Base-by-base conservation (phyloP, 148 eudicot genomes). In the Polygonum aviculare region DNA sequence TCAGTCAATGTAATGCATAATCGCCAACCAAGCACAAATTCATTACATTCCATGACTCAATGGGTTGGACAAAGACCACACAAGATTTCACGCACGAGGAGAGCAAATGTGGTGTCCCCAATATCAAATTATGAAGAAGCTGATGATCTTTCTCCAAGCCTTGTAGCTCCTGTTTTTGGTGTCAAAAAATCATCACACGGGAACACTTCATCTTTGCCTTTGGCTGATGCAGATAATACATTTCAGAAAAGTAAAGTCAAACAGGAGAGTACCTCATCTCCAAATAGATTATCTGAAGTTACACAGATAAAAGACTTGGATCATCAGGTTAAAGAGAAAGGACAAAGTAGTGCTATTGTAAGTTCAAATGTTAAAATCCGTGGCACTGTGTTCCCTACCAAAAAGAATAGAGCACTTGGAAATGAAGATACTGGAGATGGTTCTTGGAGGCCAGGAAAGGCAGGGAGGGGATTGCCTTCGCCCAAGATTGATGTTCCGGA, bases 41-140 rank as follows among this genome's bases (percentile, higher is more conserved):
- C 88, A 55, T 76, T 85, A 75, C 80, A 73, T 69, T 35, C 81
- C 74, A 76, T 81, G 80, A 80, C 86, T 36, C 83, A 78, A 69
- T 87, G 88, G 88, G 86, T 19, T 85, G 85, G 83, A 74, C 88
- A 83, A 79, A 83, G 85, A 74, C 82, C 83, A 75, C 86, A 83
- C 19, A 87, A 85, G 80, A 80, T 77, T 75, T 82, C 83, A 16
- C 85, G 90, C 73, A 81, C 85, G 62, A 83, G 88, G 83, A 83
- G 90, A 82, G 36, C 88, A 44, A 80, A 81, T 80, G 81, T 85
- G 57, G 81, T 82, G 69, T 85, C 85, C 47, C 88, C 81, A 39
- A 84, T 83, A 50, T 60, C 82, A 35, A 81, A 78, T 72, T 75
- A 76, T 16, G 87, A 81, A 47, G 88, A 85, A 80, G 80, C 74